Percentiles rank a stretch among this genome's conserved stretches.
Evolutionary conservation across 306 rosid species (phyloP).

Genomic region (Castanea mollissima): DNA sequence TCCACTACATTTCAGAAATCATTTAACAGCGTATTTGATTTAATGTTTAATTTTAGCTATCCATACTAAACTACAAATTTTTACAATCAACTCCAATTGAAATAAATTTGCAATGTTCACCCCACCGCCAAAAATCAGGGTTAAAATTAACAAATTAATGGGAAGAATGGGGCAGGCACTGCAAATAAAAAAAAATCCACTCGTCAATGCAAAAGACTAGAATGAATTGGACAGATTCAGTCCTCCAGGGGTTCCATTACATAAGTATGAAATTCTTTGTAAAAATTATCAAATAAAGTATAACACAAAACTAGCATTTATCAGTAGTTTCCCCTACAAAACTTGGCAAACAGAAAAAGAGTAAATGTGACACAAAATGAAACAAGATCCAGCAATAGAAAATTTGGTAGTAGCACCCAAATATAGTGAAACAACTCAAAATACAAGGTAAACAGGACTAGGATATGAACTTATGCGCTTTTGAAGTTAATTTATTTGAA

Average conservation of each 20-base stretch:
- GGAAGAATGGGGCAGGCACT: too few relatives aligned
- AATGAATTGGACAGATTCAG: neutral
- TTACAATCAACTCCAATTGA: too few relatives aligned
- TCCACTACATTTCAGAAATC: neutral
- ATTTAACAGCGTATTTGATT: neutral
- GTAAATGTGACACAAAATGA: neutral
- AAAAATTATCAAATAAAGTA: neutral
- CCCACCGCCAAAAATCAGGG: too few relatives aligned
- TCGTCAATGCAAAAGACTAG: neutral
- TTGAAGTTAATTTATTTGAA: neutral
- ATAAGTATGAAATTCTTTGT: neutral
- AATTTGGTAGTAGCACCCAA: neutral
- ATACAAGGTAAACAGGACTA: neutral
- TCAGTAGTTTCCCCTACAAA: neutral
- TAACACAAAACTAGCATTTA: neutral
- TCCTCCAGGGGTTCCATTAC: neutral
- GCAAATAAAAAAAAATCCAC: neutral
- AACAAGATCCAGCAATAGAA: neutral
- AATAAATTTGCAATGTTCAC: too few relatives aligned
- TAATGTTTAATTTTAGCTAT: too few relatives aligned
- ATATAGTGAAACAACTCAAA: neutral
- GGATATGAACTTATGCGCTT: neutral
- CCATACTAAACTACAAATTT: too few relatives aligned
- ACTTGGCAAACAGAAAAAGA: neutral
- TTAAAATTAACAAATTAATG: too few relatives aligned